Conservation (phyloP, 2,329 filamentous ascomycete genomes). For the Furcasterigmium furcatum region DNA sequence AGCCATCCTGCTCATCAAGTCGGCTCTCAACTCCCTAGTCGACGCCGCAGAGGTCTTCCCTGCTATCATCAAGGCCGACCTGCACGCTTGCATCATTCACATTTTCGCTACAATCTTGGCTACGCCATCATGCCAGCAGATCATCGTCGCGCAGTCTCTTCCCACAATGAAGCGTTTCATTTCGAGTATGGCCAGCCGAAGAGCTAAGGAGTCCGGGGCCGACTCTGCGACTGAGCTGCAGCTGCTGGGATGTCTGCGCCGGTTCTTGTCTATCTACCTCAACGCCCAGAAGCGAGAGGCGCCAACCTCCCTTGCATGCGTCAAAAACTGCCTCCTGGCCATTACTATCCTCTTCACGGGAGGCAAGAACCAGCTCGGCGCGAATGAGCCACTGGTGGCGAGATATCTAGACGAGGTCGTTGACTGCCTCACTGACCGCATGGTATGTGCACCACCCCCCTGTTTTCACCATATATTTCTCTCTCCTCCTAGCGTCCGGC, state of each 20-base stretch:
- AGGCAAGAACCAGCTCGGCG: slow-evolving; percentile 68
- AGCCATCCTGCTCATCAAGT: slow-evolving; percentile 73
- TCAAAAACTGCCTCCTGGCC: slow-evolving; percentile 89
- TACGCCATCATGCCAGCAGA: slow-evolving; percentile 80
- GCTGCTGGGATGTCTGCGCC: slow-evolving; percentile 75
- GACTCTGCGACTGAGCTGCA: slow-evolving; percentile 60
- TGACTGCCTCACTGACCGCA: slow-evolving; percentile 77
- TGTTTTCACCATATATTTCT: neutral
- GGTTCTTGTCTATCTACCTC: slow-evolving; percentile 77
- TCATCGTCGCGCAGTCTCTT: slow-evolving; percentile 84
- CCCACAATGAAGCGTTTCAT: slow-evolving; percentile 92
- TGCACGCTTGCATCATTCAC: slow-evolving; percentile 94
- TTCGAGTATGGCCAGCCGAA: slow-evolving; percentile 61
- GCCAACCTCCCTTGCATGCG: slow-evolving; percentile 77
- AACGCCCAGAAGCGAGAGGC: slow-evolving; percentile 71
- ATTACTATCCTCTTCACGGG: slow-evolving; percentile 86
- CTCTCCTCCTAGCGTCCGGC: neutral
- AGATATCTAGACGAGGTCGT: slow-evolving; percentile 77
- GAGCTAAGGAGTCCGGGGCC: slow-evolving; percentile 26
- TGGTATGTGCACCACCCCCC: slow-evolving; percentile 51
- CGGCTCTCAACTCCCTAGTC: slow-evolving; percentile 82
- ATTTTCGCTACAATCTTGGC: slow-evolving; percentile 93
- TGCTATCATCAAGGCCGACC: slow-evolving; percentile 90
- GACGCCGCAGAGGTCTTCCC: slow-evolving; percentile 96
- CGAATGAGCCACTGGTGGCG: slow-evolving; percentile 70